Conservation (phyloP, 2,329 filamentous ascomycete genomes). For the Cladophialophora chaetospira region DNA sequence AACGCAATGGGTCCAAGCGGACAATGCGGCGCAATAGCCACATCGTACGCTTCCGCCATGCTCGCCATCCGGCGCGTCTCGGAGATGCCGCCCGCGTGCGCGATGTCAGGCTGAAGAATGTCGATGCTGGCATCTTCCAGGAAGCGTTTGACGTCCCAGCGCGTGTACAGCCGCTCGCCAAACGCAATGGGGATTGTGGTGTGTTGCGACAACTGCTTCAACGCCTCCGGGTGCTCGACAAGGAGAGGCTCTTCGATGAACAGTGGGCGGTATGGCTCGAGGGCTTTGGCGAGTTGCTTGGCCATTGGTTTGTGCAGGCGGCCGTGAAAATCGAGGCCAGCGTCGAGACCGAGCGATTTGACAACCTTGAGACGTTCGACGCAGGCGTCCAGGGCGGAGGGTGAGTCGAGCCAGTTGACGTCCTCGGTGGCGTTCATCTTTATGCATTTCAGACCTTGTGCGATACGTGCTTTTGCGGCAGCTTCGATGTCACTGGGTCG, state of each 20-base stretch:
- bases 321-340: conserved; percentile 76
- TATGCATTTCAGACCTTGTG: conserved; percentile 47
- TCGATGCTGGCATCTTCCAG: conserved; percentile 67
- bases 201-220: conserved; percentile 58
- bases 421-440: conserved; percentile 79
- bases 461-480: conserved; percentile 54
- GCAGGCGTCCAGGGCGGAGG: conserved; percentile 61
- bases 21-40: conserved; percentile 70
- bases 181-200: conserved; percentile 68
- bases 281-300: conserved; percentile 65
- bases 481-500: conserved; percentile 65
- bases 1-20: conserved; percentile 71
- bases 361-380: conserved; percentile 70
- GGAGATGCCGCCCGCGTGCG: conserved; percentile 69
- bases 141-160: conserved; percentile 72
- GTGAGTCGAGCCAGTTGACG: conserved; percentile 73
- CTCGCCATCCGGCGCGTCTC: conserved; percentile 67
- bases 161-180: conserved; percentile 67
- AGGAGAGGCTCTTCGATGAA: conserved; percentile 74
- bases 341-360: conserved; percentile 70
- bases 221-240: conserved; percentile 64
- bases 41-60: conserved; percentile 72
- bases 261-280: conserved; percentile 66
- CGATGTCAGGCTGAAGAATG: conserved; percentile 70
- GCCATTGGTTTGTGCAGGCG: conserved; percentile 74